Percentiles rank a stretch among this genome's conserved stretches.
phyloP scores from a whole-genome alignment of 2,329 filamentous ascomycete species.

The Teratosphaeria epicoccoides region DNA sequence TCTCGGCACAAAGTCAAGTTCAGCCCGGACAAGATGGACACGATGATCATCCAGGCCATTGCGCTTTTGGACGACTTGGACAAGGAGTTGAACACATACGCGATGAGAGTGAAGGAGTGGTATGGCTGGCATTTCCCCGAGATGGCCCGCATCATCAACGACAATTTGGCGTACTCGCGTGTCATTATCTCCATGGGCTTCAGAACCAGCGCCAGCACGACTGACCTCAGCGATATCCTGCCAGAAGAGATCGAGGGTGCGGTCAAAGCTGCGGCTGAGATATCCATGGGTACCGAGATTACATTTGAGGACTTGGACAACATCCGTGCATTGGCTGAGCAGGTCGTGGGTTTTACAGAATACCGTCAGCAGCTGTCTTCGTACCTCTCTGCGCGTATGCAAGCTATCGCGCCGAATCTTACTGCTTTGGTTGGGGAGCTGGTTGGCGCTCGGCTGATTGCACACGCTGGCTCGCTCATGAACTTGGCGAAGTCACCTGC shows the following conservation, averaged over 20 bases:
- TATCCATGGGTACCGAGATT: slow-evolving; percentile 98
- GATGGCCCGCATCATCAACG: slow-evolving; percentile 91
- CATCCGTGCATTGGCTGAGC: slow-evolving; percentile 81
- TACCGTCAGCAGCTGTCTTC: slow-evolving; percentile 79
- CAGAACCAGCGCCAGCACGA: slow-evolving; percentile 64
- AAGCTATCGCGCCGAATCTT: slow-evolving; percentile 90
- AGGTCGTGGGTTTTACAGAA: slow-evolving; percentile 85
- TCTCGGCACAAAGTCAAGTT: slow-evolving; percentile 98
- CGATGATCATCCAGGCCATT: slow-evolving; percentile 98
- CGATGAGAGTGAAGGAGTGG: slow-evolving; percentile 99
- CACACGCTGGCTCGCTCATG: slow-evolving; percentile 87
- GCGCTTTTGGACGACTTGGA: slow-evolving; percentile 89
- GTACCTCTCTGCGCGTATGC: slow-evolving; percentile 89
- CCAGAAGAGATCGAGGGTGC: slow-evolving; percentile 90
- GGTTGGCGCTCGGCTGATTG: slow-evolving; percentile 87
- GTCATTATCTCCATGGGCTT: slow-evolving; percentile 84
- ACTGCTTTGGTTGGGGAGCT: slow-evolving; percentile 87
- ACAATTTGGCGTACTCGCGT: slow-evolving; percentile 87
- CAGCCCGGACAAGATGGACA: slow-evolving; percentile 95
- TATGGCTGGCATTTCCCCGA: slow-evolving; percentile 99
- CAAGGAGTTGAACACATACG: slow-evolving; percentile 97
- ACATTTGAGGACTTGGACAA: slow-evolving; percentile 84
- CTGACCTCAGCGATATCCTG: slow-evolving; percentile 77
- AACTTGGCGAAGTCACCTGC: slow-evolving; percentile 90
- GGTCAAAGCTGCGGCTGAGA: slow-evolving; percentile 87